These are phyloP conservation scores for Fusarium sp. DNA, from an alignment of 2,329 filamentous ascomycete genomes.

Conservation along the genomic window DNA sequence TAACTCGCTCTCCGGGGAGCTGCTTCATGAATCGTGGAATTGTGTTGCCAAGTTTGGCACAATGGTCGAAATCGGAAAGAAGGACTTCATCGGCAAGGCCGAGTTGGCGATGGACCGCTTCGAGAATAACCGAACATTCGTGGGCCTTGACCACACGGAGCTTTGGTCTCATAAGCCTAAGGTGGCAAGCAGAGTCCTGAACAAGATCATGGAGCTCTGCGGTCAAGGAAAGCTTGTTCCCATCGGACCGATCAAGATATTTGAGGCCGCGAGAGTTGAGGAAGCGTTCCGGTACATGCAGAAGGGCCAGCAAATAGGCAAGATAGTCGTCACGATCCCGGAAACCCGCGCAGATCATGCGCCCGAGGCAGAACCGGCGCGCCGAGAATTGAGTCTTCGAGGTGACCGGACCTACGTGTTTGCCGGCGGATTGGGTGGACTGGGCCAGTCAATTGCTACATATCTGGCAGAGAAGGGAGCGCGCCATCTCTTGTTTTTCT, in stretches of 20 bases:
- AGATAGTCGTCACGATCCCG: slow-evolving; percentile 51
- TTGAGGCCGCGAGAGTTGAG: slow-evolving; percentile 2
- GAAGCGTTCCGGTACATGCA: slow-evolving; percentile 58
- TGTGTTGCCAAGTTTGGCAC: slow-evolving; percentile 58
- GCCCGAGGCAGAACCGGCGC: slow-evolving; percentile 3
- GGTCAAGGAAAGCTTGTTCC: slow-evolving; percentile 32
- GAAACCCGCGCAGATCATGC: slow-evolving; percentile 18
- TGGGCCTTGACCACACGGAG: slow-evolving; percentile 49
- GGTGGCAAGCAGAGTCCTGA: slow-evolving; percentile 1
- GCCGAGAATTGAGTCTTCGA: slow-evolving; percentile 8
- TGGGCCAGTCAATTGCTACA: slow-evolving; percentile 22
- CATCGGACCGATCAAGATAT: slow-evolving; percentile 24
- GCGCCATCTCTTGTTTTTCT: slow-evolving; percentile 20
- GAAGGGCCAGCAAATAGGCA: slow-evolving; percentile 56
- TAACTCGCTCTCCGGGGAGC: slow-evolving; percentile 55
- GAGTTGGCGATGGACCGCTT: slow-evolving; percentile 60
- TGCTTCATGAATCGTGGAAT: slow-evolving; percentile 56
- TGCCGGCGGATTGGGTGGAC: slow-evolving; percentile 38
- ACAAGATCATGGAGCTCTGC: slow-evolving; percentile 8
- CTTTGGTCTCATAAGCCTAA: slow-evolving; percentile 22
- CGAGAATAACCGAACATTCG: slow-evolving; percentile 48
- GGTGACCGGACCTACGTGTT: slow-evolving; percentile 40
- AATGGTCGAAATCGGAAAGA: slow-evolving; percentile 60
- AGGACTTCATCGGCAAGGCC: slow-evolving; percentile 54
- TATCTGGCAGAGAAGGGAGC: slow-evolving; percentile 12